These are phyloP conservation scores for Calonectria pseudoturangicola DNA, from an alignment of 2,329 filamentous ascomycete species.

Conservation along the genomic window DNA sequence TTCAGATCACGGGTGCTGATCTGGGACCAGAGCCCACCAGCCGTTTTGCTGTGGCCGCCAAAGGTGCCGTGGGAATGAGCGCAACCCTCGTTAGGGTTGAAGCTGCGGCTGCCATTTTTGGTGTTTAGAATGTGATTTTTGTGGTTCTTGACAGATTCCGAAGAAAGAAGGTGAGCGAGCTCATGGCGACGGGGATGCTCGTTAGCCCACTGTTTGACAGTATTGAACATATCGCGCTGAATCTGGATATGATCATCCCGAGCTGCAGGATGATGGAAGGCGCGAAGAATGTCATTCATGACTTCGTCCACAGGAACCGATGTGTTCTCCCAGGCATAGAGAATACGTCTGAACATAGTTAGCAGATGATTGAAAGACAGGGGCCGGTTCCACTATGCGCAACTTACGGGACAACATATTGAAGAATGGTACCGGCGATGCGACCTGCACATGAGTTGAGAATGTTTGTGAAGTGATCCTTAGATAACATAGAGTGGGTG, in stretches of 20 bases:
- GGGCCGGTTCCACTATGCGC: not conserved
- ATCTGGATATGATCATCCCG: conserved; percentile 85
- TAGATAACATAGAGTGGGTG: conserved; percentile 88
- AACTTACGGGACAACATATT: conserved; percentile 87
- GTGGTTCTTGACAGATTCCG: conserved; percentile 87
- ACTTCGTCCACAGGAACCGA: conserved; percentile 89
- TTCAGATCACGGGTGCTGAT: conserved; percentile 75
- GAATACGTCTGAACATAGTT: conserved; percentile 74
- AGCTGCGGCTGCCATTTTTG: conserved; percentile 54
- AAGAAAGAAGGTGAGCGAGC: conserved; percentile 85
- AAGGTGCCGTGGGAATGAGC: conserved; percentile 66
- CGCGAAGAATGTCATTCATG: conserved; percentile 84
- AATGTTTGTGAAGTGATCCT: conserved; percentile 89
- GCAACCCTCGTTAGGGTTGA: conserved; percentile 56
- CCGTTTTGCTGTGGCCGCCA: conserved; percentile 73
- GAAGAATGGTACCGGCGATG: conserved; percentile 83
- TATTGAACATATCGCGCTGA: conserved; percentile 91
- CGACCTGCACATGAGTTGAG: conserved; percentile 86
- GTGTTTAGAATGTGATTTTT: conserved; percentile 82
- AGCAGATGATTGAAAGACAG: conserved; percentile 21
- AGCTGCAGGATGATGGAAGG: conserved; percentile 93
- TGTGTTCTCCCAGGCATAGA: conserved; percentile 95
- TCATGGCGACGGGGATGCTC: conserved; percentile 79
- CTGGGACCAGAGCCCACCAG: conserved; percentile 77
- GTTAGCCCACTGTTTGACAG: conserved; percentile 87